A percentile compares a stretch with the other conserved stretches of the same genome.
phyloP scores from a whole-genome alignment of 2,329 filamentous ascomycete genomes.

The Aureobasidium subglaciale region DNA sequence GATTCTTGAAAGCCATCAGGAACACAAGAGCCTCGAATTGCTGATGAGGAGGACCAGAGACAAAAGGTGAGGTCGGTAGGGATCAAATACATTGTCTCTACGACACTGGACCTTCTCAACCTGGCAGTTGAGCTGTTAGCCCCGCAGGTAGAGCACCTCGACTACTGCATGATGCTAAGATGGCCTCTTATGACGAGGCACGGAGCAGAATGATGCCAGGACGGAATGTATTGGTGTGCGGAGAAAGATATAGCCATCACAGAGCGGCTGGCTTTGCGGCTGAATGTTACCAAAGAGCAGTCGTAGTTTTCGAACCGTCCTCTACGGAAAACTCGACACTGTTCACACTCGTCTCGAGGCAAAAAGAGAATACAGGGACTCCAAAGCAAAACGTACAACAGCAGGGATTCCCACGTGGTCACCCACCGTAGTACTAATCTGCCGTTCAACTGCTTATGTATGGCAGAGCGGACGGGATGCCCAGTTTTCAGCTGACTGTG shows the following conservation, averaged over 20 bases:
- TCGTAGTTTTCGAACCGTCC: no score
- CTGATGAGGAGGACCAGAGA: background rate
- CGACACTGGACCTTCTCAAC: background rate
- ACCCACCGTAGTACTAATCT: no score
- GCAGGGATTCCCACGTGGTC: no score
- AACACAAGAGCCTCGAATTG: background rate
- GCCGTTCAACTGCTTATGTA: no score
- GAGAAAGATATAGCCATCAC: background rate
- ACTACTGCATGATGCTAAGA: slow-evolving; percentile 3
- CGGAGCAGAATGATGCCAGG: background rate
- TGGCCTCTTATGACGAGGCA: background rate
- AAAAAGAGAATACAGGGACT: no score
- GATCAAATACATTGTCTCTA: background rate
- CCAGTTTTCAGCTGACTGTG: no score
- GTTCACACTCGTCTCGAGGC: no score
- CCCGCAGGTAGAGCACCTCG: background rate
- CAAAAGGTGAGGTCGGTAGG: background rate
- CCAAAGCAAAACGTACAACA: no score
- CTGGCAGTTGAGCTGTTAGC: background rate
- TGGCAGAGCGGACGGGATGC: no score
- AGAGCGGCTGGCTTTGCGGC: background rate
- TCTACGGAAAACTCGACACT: no score
- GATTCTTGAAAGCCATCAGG: background rate
- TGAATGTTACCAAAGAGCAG: background rate
- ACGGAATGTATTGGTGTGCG: background rate